Base-by-base conservation (phyloP, 139 green algal genomes). In the Coccomyxa sp. region DNA sequence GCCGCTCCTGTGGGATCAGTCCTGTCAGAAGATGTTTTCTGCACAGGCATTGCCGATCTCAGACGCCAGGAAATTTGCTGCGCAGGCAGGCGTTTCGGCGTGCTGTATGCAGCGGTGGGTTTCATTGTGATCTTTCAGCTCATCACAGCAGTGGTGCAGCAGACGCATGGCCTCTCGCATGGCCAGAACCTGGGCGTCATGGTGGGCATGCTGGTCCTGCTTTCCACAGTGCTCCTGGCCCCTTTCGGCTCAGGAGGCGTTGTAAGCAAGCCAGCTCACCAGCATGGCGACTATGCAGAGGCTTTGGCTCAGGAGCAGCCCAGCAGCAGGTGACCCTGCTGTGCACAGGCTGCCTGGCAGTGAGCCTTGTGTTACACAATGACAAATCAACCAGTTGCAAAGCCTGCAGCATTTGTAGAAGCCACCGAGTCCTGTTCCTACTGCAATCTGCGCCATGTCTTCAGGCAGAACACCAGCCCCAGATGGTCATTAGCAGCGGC, bases 61-160 rank as follows among this genome's bases (percentile, higher is more conserved):
- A n/a, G n/a, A n/a, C n/a, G n/a, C n/a, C n/a, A n/a, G n/a, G n/a
- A n/a, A n/a, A n/a, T n/a, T n/a, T n/a, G n/a, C n/a, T 27, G 1
- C 70, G 73, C 79, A 83, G 73, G 41, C 8, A 72, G 74, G 18
- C 58, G 73, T 7, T 75, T 79, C 58, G 36, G 76, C 27, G 36
- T 72, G 31, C 40, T 36, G 10, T 83, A 79, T 38, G 39, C 54
- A 24, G 68, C 72, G 24, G 55, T 76, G 39, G 33, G 35, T 44
- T 8, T 29, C 31, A 38, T 79, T 69, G 79, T 55, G 8, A 10
- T 79, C 14, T 83, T 72, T 33, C 68, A 76, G 79, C 54, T 76
- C 5, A 74, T 74, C 18, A 40, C 29, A 34, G 39, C 55, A 79
- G 31, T 24, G 9, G 12, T 41, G 12, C 58, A 8, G 10, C 33